Conservation (phyloP, 352 stramenopile genomes). For the Globisporangium nodosum region DNA sequence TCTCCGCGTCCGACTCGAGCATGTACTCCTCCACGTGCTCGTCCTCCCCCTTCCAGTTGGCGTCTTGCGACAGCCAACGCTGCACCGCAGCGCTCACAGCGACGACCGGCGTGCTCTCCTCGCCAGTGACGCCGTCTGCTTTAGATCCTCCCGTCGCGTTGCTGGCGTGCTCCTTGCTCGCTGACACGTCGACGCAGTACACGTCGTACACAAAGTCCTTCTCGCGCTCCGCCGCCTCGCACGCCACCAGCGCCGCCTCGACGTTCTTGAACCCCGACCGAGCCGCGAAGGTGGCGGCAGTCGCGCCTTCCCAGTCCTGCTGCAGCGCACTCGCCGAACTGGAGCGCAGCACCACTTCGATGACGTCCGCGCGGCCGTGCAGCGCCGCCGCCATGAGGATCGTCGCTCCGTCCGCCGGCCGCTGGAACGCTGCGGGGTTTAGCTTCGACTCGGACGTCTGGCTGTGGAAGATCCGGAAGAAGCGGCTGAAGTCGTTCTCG, state of each 20-base stretch:
- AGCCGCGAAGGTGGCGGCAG: constrained; percentile 50
- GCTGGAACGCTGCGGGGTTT: constrained; percentile 54
- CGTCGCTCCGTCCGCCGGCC: constrained; percentile 63
- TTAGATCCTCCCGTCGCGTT: background rate
- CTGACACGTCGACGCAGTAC: constrained; percentile 73
- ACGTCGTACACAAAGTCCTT: constrained; percentile 85
- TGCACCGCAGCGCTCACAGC: constrained; percentile 76
- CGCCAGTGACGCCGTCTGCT: constrained; percentile 8
- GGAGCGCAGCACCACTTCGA: constrained; percentile 56
- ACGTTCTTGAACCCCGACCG: constrained; percentile 49
- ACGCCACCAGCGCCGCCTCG: constrained; percentile 58
- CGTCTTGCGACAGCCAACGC: constrained; percentile 69
- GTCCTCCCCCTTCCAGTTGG: constrained; percentile 24
- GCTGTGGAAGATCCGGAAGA: constrained; percentile 60
- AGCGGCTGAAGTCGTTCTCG: constrained; percentile 71
- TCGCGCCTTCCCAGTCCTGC: constrained; percentile 56
- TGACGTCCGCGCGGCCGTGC: constrained; percentile 74
- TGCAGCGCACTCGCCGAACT: constrained; percentile 45
- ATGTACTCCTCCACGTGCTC: constrained; percentile 72
- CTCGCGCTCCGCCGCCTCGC: constrained; percentile 66
- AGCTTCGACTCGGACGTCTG: constrained; percentile 31
- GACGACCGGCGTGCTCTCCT: constrained; percentile 37
- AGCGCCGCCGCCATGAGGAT: constrained; percentile 74
- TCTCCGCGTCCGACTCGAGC: constrained; percentile 73
- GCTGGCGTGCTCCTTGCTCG: constrained; percentile 27